Base-by-base conservation (phyloP, 306 rosid species). In the Acacia crassicarpa region DNA sequence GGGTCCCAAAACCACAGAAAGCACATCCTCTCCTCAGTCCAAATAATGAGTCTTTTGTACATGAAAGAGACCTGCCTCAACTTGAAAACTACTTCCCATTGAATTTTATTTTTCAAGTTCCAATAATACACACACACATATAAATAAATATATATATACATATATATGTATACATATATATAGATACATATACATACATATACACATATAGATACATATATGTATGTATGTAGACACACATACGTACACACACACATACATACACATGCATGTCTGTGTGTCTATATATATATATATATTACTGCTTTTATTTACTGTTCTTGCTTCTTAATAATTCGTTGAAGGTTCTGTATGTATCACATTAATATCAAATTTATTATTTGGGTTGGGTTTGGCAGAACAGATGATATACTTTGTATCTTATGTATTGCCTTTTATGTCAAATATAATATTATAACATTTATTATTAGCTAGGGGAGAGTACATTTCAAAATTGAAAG, bases 1-100 rank as follows among this genome's bases (percentile, higher is more conserved):
- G 86, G 84, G 77, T 79, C 89, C 88, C 85, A 82, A 49, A 85
- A 80, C 44, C 67, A 79, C 84, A 85, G 51, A 85, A 81, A 81
- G 84, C 86, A 81, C 48, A 53, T 48, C 86, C 85, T 30, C 25
- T 65, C 69, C 78, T 41, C 22, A 82, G 53, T 79, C 85, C 78
- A 89, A 87, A 87, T 85, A 85, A 49, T 78, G 83, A 75, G 1
- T 78, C 72, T 27, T 81, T 70, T 75, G 79, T 65, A 76, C 73
- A 76, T 72, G 87, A 89, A 59, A 78, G 79, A 84, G 86, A 86
- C 88, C 49, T 78, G 54, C 54, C 77, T 75, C 17, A 15, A 38
- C 71, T 83, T 77, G 74, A 83, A 81, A 85, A 79, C 46, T 40
- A 80, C 76, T 75, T n/a, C 51, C 76, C 78, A 32, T 58, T 22